Evolutionary conservation across 2,329 filamentous ascomycete genomes (phyloP).

Genomic region (Beauveria brongniartii): DNA sequence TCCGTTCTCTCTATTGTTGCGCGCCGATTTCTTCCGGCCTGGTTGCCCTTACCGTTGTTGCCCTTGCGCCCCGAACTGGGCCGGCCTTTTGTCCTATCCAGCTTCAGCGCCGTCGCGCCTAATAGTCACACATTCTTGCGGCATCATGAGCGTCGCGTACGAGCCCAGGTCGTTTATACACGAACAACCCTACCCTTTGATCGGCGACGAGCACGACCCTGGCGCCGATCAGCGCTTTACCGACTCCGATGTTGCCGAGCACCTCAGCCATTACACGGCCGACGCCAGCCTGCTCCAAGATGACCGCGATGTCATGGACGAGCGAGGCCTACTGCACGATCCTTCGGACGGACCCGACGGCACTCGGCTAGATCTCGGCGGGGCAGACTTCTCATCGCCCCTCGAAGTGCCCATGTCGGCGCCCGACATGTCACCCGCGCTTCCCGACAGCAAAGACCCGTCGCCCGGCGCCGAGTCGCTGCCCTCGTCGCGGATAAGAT

Average conservation of each 20-base stretch:
- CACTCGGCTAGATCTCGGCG: slow-evolving; percentile 30
- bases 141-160: slow-evolving; percentile 44
- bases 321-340: slow-evolving; percentile 24
- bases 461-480: slow-evolving; percentile 26
- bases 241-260: slow-evolving; percentile 35
- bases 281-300: slow-evolving; percentile 30
- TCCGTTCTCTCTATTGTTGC: not conserved
- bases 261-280: slow-evolving; percentile 35
- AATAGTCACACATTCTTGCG: not conserved
- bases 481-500: slow-evolving; percentile 36
- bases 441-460: slow-evolving; percentile 27
- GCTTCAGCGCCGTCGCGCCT: not conserved
- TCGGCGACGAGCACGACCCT: slow-evolving; percentile 37
- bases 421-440: slow-evolving; percentile 23
- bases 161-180: slow-evolving; percentile 42
- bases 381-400: slow-evolving; percentile 26
- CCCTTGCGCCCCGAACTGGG: not conserved
- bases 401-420: slow-evolving; percentile 24
- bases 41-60: not conserved
- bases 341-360: slow-evolving; percentile 29
- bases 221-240: slow-evolving; percentile 32
- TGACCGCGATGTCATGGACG: slow-evolving; percentile 29
- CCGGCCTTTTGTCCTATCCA: not conserved
- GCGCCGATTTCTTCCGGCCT: not conserved
- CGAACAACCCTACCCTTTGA: slow-evolving; percentile 39